A percentile compares a stretch with the other conserved stretches of the same genome.
These are phyloP conservation scores for Chrysanthemum seticuspe DNA, from an alignment of 129 eudicot genomes.

Conservation along the genomic window DNA sequence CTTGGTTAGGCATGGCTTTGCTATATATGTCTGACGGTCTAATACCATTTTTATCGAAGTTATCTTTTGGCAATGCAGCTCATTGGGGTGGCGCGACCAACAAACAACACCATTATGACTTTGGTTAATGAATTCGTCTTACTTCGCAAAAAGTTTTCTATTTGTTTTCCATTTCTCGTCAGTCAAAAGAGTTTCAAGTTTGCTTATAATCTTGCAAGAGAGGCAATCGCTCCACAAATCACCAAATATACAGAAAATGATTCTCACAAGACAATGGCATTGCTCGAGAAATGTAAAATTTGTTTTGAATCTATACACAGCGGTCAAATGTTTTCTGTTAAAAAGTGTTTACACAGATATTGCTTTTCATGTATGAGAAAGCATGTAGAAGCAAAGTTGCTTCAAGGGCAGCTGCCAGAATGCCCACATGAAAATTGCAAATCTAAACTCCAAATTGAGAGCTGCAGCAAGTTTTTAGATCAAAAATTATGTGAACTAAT, in stretches of 20 bases:
- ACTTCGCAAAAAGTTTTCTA: slow-evolving; percentile 25
- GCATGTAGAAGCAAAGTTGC: slow-evolving; percentile 59
- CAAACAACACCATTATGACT: slow-evolving; percentile 22
- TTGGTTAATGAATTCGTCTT: slow-evolving; percentile 39
- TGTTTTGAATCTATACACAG: slow-evolving; percentile 47
- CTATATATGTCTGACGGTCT: no score
- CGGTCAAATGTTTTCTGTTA: slow-evolving; percentile 43
- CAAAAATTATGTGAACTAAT: slow-evolving; percentile 48
- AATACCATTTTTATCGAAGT: not conserved
- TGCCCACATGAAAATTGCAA: slow-evolving; percentile 68
- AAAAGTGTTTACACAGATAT: slow-evolving; percentile 58
- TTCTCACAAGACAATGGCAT: slow-evolving; percentile 5
- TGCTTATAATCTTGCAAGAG: slow-evolving; percentile 62
- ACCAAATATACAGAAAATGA: slow-evolving; percentile 12
- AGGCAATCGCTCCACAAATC: slow-evolving; percentile 25
- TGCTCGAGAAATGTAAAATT: slow-evolving; percentile 46
- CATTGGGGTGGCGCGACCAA: slow-evolving; percentile 37
- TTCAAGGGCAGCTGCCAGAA: slow-evolving; percentile 48
- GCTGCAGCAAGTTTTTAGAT: slow-evolving; percentile 48
- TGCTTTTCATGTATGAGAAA: slow-evolving; percentile 64
- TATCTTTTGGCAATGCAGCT: slow-evolving; percentile 42
- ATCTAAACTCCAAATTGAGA: slow-evolving; percentile 39
- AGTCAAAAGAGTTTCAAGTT: slow-evolving; percentile 35
- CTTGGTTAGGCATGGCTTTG: no score
- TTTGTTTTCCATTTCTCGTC: slow-evolving; percentile 18